phyloP scores from a whole-genome alignment of 164 flowering plant species.

The Protea cynaroides region DNA sequence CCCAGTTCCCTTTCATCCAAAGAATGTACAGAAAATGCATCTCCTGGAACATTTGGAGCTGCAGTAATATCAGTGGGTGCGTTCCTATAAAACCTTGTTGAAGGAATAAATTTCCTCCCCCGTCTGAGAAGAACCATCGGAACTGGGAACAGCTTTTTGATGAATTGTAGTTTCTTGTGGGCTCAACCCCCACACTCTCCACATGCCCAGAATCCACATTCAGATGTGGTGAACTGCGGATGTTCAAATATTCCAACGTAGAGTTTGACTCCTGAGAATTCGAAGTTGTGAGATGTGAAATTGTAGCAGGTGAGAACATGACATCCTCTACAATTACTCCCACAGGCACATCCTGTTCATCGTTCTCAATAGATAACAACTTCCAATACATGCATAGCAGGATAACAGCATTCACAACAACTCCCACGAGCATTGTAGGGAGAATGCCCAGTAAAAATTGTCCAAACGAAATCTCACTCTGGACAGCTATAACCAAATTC shows the following conservation, averaged over 20 bases:
- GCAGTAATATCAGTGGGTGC: not conserved
- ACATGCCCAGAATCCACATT: constrained; percentile 15
- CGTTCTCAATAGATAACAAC: constrained; percentile 40
- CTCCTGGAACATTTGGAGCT: constrained; percentile 9
- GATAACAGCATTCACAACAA: constrained; percentile 44
- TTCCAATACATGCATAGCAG: constrained; percentile 65
- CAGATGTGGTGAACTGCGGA: constrained; percentile 7
- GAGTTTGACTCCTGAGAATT: constrained; percentile 34
- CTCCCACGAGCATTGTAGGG: constrained; percentile 77
- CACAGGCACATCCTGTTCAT: constrained; percentile 36
- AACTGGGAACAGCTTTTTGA: constrained; percentile 22
- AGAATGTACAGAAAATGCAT: constrained; percentile 9
- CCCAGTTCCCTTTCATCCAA: constrained; percentile 27
- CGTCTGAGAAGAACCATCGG: constrained; percentile 8
- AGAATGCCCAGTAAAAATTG: constrained; percentile 48
- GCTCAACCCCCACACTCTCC: constrained; percentile 29
- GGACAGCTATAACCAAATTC: constrained; percentile 79
- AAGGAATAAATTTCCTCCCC: constrained; percentile 23
- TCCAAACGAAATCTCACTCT: constrained; percentile 67
- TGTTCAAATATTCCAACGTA: constrained; percentile 13
- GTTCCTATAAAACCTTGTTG: constrained; percentile 14
- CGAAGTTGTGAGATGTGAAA: constrained; percentile 49
- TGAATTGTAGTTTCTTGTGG: constrained; percentile 25
- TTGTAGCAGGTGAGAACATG: constrained; percentile 74
- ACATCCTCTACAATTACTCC: constrained; percentile 51